phyloP scores from a whole-genome alignment of 441 rosid genomes.

The Pelargonium australe region DNA sequence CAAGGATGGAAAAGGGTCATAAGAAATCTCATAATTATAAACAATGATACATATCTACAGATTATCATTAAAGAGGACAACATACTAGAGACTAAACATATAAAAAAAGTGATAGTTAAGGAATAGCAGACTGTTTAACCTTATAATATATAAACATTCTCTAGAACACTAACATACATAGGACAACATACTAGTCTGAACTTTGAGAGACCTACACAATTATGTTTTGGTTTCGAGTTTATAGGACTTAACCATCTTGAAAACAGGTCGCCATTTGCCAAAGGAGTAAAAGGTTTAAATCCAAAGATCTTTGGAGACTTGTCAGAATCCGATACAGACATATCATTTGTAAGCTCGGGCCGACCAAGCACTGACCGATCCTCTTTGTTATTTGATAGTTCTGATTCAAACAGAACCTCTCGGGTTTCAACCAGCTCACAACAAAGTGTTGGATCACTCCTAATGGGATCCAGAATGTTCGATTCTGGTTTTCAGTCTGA shows the following conservation, averaged over 20 bases:
- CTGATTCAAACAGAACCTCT: slow-evolving; percentile 38
- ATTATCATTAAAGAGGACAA: no score
- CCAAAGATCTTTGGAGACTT: slow-evolving; percentile 38
- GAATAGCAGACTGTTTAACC: no score
- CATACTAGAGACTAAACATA: no score
- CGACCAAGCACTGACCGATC: slow-evolving; percentile 70
- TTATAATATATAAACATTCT: no score
- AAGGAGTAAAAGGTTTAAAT: slow-evolving; percentile 25
- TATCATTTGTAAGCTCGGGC: slow-evolving; percentile 68
- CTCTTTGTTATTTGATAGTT: slow-evolving; percentile 38
- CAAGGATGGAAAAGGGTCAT: no score
- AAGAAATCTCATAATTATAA: not conserved
- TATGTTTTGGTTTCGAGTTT: slow-evolving; percentile 7
- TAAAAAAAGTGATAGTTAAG: no score
- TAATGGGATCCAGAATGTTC: slow-evolving; percentile 39
- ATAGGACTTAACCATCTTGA: slow-evolving; percentile 6
- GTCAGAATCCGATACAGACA: slow-evolving; percentile 63
- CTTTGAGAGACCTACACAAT: not conserved
- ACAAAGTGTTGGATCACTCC: slow-evolving; percentile 51
- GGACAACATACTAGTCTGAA: no score
- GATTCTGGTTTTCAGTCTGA: slow-evolving; percentile 40
- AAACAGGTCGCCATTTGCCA: slow-evolving; percentile 50
- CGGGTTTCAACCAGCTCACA: slow-evolving; percentile 53
- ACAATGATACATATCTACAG: not conserved
- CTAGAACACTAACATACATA: no score